Base-by-base conservation (phyloP, 1,139 yeast genomes). In the Pneumocystis carinii region DNA sequence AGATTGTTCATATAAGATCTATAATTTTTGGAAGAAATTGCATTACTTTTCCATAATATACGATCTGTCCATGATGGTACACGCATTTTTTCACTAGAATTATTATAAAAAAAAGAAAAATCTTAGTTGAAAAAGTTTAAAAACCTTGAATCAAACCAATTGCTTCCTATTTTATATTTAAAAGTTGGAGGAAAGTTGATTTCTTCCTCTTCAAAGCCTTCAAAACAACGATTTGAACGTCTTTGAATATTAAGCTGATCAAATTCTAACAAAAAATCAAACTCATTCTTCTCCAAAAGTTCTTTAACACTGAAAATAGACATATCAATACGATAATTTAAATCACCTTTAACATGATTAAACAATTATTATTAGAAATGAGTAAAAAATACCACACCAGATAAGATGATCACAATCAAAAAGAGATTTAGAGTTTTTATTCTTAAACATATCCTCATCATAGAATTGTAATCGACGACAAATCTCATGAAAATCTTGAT, bases 31-130 rank as follows among this genome's bases (percentile, higher is more conserved):
- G 15, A 38, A 35, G 41, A 19, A 10, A 55, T 35, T 4, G 57
- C 61, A 15, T 48, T 55, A 10, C 62, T 59, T 57, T 61, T 48
- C 56, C 56, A 60, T 42, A 67, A 59, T 29, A 86, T 79, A 61
- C 94, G 76, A 70, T 88, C 96, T 0, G 95, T 87, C 79, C 89
- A 88, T 0, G 92, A 86, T 0, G 95, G 95, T 2, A 81, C 76
- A 66, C 95, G 76, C 63, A 79, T 81, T 60, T 77, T 75, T 67
- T 84, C 88, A 65, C 82, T 81, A 48, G 24, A 48, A 24, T 48
- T 5, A 48, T 48, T 3, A 48, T 24, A 4, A 8, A 78, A 76
- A 56, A 37, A 12, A 3, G 5, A 10, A 61, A 76, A n/a, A 41
- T 35, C n/a, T 29, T 19, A 1, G 1, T 3, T 32, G 7, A 7